Base-by-base conservation (phyloP, 2,329 filamentous ascomycete genomes). In the Blastomyces emzantsi region DNA sequence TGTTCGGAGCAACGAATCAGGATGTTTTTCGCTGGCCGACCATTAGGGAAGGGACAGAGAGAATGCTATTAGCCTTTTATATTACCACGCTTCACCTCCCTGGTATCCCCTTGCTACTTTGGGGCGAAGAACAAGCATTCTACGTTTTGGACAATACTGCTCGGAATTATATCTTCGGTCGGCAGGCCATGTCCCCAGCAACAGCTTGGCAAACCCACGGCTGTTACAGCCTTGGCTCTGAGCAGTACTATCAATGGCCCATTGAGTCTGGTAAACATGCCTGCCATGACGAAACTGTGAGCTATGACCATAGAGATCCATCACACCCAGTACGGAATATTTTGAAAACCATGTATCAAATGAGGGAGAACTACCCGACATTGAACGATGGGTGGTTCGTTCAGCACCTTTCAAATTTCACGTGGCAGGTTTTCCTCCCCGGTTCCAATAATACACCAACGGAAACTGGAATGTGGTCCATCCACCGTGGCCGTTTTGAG, bases 81-180 rank as follows among this genome's bases (percentile, higher is more conserved):
- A 78, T 87, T 55, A 83, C 82, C 0, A 85, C 83, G 0, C 70
- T 87, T 60, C 75, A 85, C 57, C 77, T 87, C 70, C 85, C 85
- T 1, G 85, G 85, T 19, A 84, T 87, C 39, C 83, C 85, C 0
- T 71, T 85, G 39, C 73, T 86, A 19, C 78, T 83, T 19, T 88
- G 84, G 82, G 85, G 86, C 22, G 86, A 88, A 70, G 86, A 88
- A 69, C 86, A 88, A 72, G 82, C 81, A 0, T 85, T 85, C 65
- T 87, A 87, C 67, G 75, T 86, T 0, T 74, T 87, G 2, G 86
- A 88, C 69, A 86, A 83, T 64, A 86, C 85, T 0, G 85, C 85
- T 4, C 75, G 76, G 64, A 87, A 88, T 69, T 88, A 88, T 69
- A 80, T 88, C 52, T 88, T 84, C 70, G 86, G 86, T 25, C 82